Conservation (phyloP, 108 stramenopile species). For the Nitzschia sp. region DNA sequence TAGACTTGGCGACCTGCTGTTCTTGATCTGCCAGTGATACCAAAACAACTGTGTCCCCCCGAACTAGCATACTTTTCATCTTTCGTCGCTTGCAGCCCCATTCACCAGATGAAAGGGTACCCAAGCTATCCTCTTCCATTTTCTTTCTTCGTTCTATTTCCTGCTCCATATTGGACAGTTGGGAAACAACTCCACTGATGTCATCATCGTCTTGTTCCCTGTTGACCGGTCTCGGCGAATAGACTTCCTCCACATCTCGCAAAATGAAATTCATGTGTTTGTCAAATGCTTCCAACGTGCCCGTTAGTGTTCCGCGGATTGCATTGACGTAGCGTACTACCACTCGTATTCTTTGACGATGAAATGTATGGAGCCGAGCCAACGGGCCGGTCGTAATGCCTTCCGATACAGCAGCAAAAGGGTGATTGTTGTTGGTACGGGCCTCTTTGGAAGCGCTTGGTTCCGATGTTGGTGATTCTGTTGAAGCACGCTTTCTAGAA, state of each 20-base stretch:
- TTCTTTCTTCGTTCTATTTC: slow-evolving; percentile 42
- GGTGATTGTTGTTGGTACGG: slow-evolving; percentile 27
- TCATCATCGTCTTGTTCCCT: slow-evolving; percentile 21
- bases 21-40: slow-evolving; percentile 55
- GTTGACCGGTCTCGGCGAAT: slow-evolving; percentile 43
- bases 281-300: slow-evolving; percentile 73
- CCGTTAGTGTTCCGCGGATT: slow-evolving; percentile 76
- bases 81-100: slow-evolving; percentile 54
- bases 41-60: slow-evolving; percentile 83
- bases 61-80: slow-evolving; percentile 68
- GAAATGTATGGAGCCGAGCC: slow-evolving; percentile 51
- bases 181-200: background rate
- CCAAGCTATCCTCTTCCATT: background rate
- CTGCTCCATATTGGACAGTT: slow-evolving; percentile 34
- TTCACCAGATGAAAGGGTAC: background rate
- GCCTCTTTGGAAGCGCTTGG: background rate
- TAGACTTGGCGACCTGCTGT: slow-evolving; percentile 1
- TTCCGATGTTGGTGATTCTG: slow-evolving; percentile 5
- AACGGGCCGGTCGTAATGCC: slow-evolving; percentile 58
- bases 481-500: background rate
- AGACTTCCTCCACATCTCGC: slow-evolving; percentile 75
- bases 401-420: slow-evolving; percentile 50
- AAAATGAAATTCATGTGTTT: slow-evolving; percentile 82
- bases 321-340: slow-evolving; percentile 74
- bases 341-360: slow-evolving; percentile 52